Base-by-base conservation (phyloP, 192 early-diverging fungal genomes). In the Mortierella claussenii region DNA sequence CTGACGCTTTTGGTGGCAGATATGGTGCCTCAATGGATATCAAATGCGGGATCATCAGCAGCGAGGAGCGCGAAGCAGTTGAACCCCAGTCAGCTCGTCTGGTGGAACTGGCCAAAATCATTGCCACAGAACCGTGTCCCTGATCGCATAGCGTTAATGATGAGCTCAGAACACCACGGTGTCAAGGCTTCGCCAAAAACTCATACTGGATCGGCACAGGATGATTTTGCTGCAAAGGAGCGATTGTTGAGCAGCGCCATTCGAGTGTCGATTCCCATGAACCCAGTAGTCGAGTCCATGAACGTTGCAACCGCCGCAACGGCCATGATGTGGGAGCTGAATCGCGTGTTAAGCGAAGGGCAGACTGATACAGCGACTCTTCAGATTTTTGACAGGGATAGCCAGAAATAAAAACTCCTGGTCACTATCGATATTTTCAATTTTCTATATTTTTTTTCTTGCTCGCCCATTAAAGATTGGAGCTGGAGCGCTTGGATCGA, bases 161-260 rank as follows among this genome's bases (percentile, higher is more conserved):
- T 85, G 56, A 76, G 80, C 21, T 85, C 84, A 7, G 81, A 82
- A 31, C 84, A 85, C 53, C 70, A 79, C 40, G 81, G 80, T 1
- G 79, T 79, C 31, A 66, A 32, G 11, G 20, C 56, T 11, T 15
- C 17, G 13, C 4, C 40, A 42, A 45, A 3, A 3, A 10, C 47
- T 42, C 32, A 18, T 21, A 24, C 23, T 9, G 30, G 50, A 17
- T 31, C 18, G 50, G 28, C 8, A 18, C 17, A 51, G 6, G 42
- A 54, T 12, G 71, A 75, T 15, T 57, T 55, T 31, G 50, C 21
- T 8, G 63, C 71, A 17, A 75, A 75, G 30, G 50, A 37, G 0
- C 28, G 47, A 28, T 36, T 81, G 21, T 20, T 78, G 26, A 20
- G 68, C 10, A 61, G 69, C 6, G 55, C 79, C 0, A 56, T 81